phyloP scores from a whole-genome alignment of 2,329 filamentous ascomycete species.

The Pseudomassariella vexata region DNA sequence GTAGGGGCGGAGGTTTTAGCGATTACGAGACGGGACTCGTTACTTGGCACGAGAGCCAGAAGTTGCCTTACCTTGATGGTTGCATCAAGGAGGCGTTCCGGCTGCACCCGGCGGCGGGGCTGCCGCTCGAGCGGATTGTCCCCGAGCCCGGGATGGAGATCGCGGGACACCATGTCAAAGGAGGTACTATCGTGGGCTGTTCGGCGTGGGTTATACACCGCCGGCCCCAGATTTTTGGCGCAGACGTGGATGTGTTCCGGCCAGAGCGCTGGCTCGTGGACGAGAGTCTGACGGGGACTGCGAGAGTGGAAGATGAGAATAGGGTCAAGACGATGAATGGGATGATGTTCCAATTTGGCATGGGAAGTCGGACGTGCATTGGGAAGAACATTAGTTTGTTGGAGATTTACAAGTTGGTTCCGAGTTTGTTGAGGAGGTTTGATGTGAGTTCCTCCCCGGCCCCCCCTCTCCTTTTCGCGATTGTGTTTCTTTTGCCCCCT shows the following conservation, averaged over 20 bases:
- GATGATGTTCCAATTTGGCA: slow-evolving; percentile 69
- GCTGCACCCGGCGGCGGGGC: slow-evolving; percentile 66
- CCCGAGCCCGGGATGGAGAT: slow-evolving; percentile 60
- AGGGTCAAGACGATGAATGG: slow-evolving; percentile 62
- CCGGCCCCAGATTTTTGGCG: slow-evolving; percentile 60
- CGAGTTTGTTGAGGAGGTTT: slow-evolving; percentile 57
- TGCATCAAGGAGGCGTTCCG: slow-evolving; percentile 75
- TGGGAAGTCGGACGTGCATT: slow-evolving; percentile 64
- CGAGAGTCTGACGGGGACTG: slow-evolving; percentile 17
- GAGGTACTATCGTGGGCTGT: slow-evolving; percentile 69
- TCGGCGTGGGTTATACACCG: slow-evolving; percentile 72
- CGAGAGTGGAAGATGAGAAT: slow-evolving; percentile 36
- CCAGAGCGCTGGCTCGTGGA: slow-evolving; percentile 62
- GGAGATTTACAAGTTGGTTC: slow-evolving; percentile 60
- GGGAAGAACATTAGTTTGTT: slow-evolving; percentile 61
- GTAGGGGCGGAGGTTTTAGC: slow-evolving; percentile 42
- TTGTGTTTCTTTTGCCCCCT: neutral
- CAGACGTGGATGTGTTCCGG: slow-evolving; percentile 58
- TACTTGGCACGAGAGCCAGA: slow-evolving; percentile 64
- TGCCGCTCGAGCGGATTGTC: slow-evolving; percentile 69
- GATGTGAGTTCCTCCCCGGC: slow-evolving; percentile 48
- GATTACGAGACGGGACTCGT: slow-evolving; percentile 54
- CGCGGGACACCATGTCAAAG: slow-evolving; percentile 54
- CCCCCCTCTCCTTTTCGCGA: neutral
- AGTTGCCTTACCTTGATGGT: slow-evolving; percentile 70